A percentile compares a stretch with the other conserved stretches of the same genome.
phyloP scores from a whole-genome alignment of 139 green algal genomes.

The Picochlorum costavermella region DNA sequence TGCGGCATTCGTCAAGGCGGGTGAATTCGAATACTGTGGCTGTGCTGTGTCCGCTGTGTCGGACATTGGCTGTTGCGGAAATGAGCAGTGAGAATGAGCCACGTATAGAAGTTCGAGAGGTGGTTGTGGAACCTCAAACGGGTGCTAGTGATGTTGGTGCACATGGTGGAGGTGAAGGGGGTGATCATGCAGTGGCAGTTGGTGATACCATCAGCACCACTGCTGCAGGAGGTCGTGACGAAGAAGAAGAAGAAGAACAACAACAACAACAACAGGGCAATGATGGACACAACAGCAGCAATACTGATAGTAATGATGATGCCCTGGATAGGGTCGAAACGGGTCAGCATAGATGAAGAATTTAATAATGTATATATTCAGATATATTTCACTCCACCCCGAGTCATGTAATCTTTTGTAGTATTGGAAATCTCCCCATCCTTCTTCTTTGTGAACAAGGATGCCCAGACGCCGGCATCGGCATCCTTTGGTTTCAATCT shows the following conservation, averaged over 20 bases:
- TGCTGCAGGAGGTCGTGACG: no score
- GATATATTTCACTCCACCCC: slow-evolving; percentile 8
- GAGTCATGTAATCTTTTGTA: slow-evolving; percentile 15
- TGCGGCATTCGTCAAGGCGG: slow-evolving; percentile 5
- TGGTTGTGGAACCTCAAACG: not conserved
- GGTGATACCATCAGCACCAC: no score
- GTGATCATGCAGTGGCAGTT: no score
- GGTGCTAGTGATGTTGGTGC: no score
- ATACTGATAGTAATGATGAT: no score
- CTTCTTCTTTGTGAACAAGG: slow-evolving; percentile 22
- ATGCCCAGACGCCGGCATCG: slow-evolving; percentile 22
- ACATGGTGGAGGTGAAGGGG: no score
- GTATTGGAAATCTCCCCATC: not conserved
- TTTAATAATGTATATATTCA: not conserved
- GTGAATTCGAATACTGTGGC: not conserved
- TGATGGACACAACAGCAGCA: no score
- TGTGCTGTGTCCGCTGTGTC: slow-evolving; percentile 6
- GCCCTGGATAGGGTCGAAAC: no score
- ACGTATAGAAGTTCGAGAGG: not conserved
- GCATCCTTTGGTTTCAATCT: slow-evolving; percentile 17
- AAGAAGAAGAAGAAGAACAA: no score
- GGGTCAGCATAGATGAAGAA: no score
- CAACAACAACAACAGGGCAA: no score
- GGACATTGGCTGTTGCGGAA: slow-evolving; percentile 4
- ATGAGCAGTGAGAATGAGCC: not conserved